Evolutionary conservation across 2,329 filamentous ascomycete genomes (phyloP), one percentile per base, ranked within the genome.

Genomic region (Alternaria rosae): DNA sequence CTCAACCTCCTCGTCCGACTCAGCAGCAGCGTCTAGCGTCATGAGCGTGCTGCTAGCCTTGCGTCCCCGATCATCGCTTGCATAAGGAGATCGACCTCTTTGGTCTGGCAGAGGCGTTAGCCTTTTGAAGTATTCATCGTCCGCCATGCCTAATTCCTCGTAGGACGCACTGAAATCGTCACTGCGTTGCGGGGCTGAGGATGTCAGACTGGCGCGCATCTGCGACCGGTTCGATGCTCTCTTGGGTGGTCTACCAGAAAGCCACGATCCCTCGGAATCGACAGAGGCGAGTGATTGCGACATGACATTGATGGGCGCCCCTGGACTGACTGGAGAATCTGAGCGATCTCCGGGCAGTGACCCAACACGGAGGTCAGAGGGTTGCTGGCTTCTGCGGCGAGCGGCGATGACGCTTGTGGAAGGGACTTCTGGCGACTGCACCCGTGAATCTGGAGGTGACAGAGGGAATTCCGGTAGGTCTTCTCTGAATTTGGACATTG

Each of bases 221-320:
- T 80, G 74, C 57, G 80, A 81, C 68, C 74, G 81, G 73, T 74
- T 80, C 66, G 82, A 85, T 59, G 76, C 78, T 45, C 81, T 80
- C 76, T 85, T 81, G 69, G 84, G 78, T 64, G 85, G 84, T 59
- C 90, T 89, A 15, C 94, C 93, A 4, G 93, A 95, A 45, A 99
- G 88, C 95, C 95, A 99, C 0, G 94, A 97, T 5, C 88, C 95
- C 81, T 99, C 95, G 0, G 94, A 97, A 75, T 97, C 95, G 61
- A 98, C 92, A 0, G 94, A 97, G 2, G 93, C 95, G 17, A 98
- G 85, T 0, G 94, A 98, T 78, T 94, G 91, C 28, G 93, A 92
- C 75, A 93, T 80, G 32, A 76, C 62, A 12, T 74, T 76, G 20
- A 74, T 70, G 12, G 70, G 73, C 35, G 71, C 66, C n/a, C 67